Evolutionary conservation across 306 rosid species (phyloP), one percentile per base, ranked within the genome.

Genomic region (Vigna mungo): DNA sequence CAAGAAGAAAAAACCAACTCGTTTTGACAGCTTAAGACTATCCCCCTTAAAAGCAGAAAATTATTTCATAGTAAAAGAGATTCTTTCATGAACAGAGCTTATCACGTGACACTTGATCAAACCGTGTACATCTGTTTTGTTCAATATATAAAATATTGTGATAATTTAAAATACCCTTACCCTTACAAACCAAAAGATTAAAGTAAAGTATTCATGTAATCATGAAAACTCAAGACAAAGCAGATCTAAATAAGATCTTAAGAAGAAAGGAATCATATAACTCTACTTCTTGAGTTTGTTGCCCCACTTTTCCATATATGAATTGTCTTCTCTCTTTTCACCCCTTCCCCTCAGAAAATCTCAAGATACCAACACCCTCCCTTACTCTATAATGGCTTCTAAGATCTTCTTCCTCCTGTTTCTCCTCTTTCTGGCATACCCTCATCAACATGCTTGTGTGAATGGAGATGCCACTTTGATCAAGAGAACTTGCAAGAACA

Each of bases 401-500:
- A 68, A 80, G 53, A 60, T 70, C 52, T 71, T 83, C 39, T 37
- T 63, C n/a, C 67, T 63, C n/a, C 63, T 85, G 43, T 54, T 74
- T 66, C 76, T 71, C 81, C 62, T 89, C 58, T 86, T 77, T 60
- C 51, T 75, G 71, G 68, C 65, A 74, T 75, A 37, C 43, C 60
- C 48, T 21, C 30, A 34, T 13, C 81, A 53, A 25, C 14, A 44
- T 61, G 9, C 34, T 65, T 37, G 76, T 21, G 88, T 76, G 8
- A 68, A 43, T 1, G 95, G 88, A 37, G 90, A 92, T 80, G n/a
- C 88, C 15, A 82, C 70, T 68, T 80, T 92, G 73, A 90, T 95
- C 80, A 84, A 81, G n/a, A 85, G 76, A 9, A 95, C 97, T 3
- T 95, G 97, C 89, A 84, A 77, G 81, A 82, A 74, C 85, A 95